Evolutionary conservation across 805 yeast genomes (phyloP).

Genomic region (Candida palmyrensis): DNA sequence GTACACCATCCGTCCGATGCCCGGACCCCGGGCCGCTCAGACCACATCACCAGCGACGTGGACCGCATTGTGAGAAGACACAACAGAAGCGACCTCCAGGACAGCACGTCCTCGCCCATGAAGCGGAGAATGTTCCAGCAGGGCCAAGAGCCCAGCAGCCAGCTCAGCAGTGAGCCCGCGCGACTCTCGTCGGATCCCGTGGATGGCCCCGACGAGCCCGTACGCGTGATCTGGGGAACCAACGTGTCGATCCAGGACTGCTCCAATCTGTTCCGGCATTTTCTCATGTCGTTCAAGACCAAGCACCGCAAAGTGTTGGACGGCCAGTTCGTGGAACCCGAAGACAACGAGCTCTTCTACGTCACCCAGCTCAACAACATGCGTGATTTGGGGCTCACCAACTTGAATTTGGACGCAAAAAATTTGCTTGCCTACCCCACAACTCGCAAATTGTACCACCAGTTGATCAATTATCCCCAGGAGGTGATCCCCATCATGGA

Average conservation of each 20-base stretch:
- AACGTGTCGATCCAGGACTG: conserved; percentile 91
- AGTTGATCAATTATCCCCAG: conserved; percentile 88
- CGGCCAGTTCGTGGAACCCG: conserved; percentile 31
- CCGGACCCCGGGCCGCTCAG: conserved; percentile 34
- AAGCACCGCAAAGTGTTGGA: conserved; percentile 60
- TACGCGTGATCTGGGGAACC: conserved; percentile 97
- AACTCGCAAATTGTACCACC: conserved; percentile 76
- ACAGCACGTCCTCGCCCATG: conserved; percentile 62
- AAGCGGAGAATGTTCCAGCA: conserved; percentile 50
- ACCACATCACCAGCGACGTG: conserved; percentile 38
- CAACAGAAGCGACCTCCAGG: conserved; percentile 77
- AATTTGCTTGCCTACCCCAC: conserved; percentile 72
- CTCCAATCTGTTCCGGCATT: conserved; percentile 71
- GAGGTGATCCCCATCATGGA: conserved; percentile 98
- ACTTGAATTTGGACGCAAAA: conserved; percentile 77
- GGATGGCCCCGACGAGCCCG: conserved; percentile 54
- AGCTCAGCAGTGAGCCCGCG: neutral
- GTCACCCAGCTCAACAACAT: conserved; percentile 67
- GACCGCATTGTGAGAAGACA: conserved; percentile 43
- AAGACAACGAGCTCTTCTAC: conserved; percentile 72
- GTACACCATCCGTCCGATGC: conserved; percentile 34
- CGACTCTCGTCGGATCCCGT: conserved; percentile 19
- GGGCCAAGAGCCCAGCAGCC: conserved; percentile 4
- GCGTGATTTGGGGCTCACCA: conserved; percentile 74
- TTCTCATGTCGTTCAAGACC: conserved; percentile 76